Conservation (phyloP, 2,329 filamentous ascomycete species). For the Sarocladium brachiariae region DNA sequence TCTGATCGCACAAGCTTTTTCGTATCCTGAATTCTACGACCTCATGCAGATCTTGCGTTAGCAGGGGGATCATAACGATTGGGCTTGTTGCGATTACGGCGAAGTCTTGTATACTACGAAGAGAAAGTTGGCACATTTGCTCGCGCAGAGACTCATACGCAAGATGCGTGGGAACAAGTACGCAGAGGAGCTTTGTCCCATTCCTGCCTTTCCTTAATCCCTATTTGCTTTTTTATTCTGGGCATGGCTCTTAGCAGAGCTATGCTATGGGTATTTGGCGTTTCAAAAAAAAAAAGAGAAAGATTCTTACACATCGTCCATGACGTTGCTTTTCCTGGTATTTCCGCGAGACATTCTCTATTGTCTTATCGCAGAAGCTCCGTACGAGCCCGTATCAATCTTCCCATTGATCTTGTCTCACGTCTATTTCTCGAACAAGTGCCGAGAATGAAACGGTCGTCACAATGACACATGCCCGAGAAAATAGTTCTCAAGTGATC, state of each 20-base stretch:
- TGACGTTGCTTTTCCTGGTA: constrained; percentile 2
- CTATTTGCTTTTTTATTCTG: neutral
- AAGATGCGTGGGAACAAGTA: constrained; percentile 5
- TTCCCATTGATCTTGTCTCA: neutral
- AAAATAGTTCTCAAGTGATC: neutral
- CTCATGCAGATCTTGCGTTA: neutral
- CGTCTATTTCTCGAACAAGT: constrained; percentile 8
- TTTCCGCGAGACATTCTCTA: neutral
- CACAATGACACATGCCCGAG: neutral
- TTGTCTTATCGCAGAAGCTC: neutral
- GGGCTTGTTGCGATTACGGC: neutral
- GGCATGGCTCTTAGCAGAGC: constrained; percentile 1
- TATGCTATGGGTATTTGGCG: neutral
- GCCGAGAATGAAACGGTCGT: constrained; percentile 1
- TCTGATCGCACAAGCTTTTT: neutral
- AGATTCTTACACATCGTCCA: neutral
- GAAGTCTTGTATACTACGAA: constrained; percentile 6
- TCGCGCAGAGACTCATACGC: constrained; percentile 9
- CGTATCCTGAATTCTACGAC: neutral
- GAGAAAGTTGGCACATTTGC: constrained; percentile 6
- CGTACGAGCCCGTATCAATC: too few relatives aligned
- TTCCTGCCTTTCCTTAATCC: neutral
- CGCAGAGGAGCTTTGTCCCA: neutral
- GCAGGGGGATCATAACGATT: neutral
- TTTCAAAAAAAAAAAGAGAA: constrained; percentile 1